Evolutionary conservation across 768 basidiomycete genomes (phyloP), one percentile per base, ranked within the genome.

Genomic region (Serendipita sp.): DNA sequence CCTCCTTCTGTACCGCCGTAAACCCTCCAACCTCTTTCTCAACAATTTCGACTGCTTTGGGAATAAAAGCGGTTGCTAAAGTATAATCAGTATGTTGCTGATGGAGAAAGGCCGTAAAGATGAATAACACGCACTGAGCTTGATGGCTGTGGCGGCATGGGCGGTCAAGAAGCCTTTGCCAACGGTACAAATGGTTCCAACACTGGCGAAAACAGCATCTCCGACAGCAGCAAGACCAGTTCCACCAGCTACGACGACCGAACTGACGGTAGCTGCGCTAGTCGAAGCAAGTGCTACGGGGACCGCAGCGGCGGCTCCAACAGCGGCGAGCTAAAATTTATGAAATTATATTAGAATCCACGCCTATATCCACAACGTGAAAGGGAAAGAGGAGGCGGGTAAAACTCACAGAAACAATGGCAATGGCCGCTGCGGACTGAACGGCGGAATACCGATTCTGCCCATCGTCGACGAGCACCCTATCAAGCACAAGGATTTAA

Each of bases 11-110:
- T 7, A 60, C 56, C 5, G 56, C 56, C 16, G 18, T 60, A 36
- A 60, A 60, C 5, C 56, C 56, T 18, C 56, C 56, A 23, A 60
- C 56, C 35, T 60, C 56, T 35, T 60, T 4, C 35, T 60, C 56
- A 28, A 60, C 56, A 35, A 60, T 30, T 8, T 60, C 56, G 4
- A 60, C 32, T n/a, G 56, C 56, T 10, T 36, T 30, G 3, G 56
- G 56, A 7, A 60, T 4, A 28, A 60, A 35, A 4, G 56, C 56
- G n/a, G 56, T 28, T 8, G 56, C 56, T 60, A 15, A 54, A 11
- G 28, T 1, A 18, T 46, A 13, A 46, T 11, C 18, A 11, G 18
- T 11, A 46, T 18, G 44, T 46, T 18, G 18, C 1, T 18, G 18
- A 46, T 46, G 13, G 18, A 46, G 18, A 18, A 1, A 23, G 23